phyloP scores from a whole-genome alignment of 352 stramenopile genomes.

The Globisporangium echinulatum region DNA sequence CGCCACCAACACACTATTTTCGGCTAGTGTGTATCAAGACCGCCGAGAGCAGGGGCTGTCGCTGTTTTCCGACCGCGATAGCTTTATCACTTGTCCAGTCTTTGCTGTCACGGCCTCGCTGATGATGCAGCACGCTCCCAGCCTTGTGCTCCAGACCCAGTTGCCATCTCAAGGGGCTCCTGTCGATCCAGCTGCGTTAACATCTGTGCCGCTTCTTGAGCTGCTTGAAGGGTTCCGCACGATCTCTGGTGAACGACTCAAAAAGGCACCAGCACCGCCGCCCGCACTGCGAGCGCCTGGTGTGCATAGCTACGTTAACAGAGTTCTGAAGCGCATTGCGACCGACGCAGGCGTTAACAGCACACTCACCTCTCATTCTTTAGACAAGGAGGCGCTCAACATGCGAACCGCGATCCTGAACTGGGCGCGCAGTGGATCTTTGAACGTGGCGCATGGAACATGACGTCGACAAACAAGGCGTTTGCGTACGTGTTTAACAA shows the following conservation, averaged over 20 bases:
- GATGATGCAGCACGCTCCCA: constrained; percentile 13
- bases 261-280: too few relatives aligned
- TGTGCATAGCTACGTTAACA: constrained; percentile 2
- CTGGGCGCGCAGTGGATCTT: constrained; percentile 25
- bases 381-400: constrained; percentile 17
- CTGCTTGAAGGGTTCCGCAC: too few relatives aligned
- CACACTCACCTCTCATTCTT: constrained; percentile 22
- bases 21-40: constrained; percentile 24
- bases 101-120: constrained; percentile 14
- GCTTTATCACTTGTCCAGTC: constrained; percentile 16
- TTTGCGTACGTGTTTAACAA: constrained; percentile 8
- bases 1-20: constrained; percentile 17
- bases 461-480: constrained; percentile 22
- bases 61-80: constrained; percentile 17
- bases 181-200: not conserved
- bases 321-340: not conserved
- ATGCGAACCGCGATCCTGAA: constrained; percentile 13
- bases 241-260: not conserved
- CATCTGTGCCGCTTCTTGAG: not conserved
- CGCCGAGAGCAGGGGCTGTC: constrained; percentile 19
- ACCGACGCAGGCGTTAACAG: not conserved
- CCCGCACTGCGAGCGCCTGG: not conserved
- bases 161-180: not conserved
- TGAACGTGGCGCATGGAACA: constrained; percentile 22
- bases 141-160: constrained; percentile 7